Conservation (phyloP, 1,139 yeast genomes). For the Kurtzmaniella quercitrusa region DNA sequence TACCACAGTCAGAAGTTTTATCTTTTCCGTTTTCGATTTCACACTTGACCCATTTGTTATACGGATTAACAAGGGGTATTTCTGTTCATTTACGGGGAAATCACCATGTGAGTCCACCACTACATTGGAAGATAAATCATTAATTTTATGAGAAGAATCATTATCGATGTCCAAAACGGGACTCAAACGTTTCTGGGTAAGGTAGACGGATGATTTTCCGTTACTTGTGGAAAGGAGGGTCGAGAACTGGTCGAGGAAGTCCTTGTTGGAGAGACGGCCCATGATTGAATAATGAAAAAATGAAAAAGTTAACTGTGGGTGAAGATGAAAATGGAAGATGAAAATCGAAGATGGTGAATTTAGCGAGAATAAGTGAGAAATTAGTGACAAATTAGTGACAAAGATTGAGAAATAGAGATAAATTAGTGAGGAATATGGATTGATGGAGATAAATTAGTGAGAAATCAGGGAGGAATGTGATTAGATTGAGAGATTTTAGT, state of each 20-base stretch:
- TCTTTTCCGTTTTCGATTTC: slow-evolving; percentile 28
- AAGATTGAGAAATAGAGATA: too few species aligned
- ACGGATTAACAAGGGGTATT: slow-evolving; percentile 51
- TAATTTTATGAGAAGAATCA: slow-evolving; percentile 9
- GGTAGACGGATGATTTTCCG: slow-evolving; percentile 39
- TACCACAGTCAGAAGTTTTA: slow-evolving; percentile 63
- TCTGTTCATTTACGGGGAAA: slow-evolving; percentile 13
- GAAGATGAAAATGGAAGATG: too few species aligned
- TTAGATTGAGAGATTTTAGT: too few species aligned
- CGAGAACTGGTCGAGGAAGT: slow-evolving; percentile 31
- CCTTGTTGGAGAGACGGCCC: slow-evolving; percentile 37
- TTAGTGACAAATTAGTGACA: too few species aligned
- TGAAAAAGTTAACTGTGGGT: too few species aligned
- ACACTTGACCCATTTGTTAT: slow-evolving; percentile 52
- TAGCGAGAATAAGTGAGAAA: too few species aligned
- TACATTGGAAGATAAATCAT: slow-evolving; percentile 40
- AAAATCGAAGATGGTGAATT: too few species aligned
- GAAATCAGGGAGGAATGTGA: too few species aligned
- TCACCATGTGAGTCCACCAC: slow-evolving; percentile 17
- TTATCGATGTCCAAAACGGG: slow-evolving; percentile 20
- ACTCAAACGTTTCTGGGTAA: slow-evolving; percentile 40
- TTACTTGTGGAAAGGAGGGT: slow-evolving; percentile 24
- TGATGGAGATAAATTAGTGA: too few species aligned
- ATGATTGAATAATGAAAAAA: slow-evolving; percentile 12
- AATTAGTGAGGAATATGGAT: too few species aligned